Evolutionary conservation across 2,329 filamentous ascomycete species (phyloP), one percentile per base, ranked within the genome.

Genomic region (Aspergillus sp.): DNA sequence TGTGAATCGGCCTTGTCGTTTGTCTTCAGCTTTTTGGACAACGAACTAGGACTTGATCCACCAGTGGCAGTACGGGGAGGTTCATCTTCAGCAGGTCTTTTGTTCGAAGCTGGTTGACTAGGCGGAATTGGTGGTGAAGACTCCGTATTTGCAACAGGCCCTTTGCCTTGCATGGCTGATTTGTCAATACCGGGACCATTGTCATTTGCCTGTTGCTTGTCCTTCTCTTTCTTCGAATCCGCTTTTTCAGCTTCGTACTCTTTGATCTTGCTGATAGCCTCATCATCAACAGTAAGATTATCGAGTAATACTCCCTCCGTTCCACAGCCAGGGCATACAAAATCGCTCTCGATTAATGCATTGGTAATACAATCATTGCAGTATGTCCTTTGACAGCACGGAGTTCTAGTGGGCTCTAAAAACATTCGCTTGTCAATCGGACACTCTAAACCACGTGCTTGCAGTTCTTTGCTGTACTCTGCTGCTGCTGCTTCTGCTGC

Each of bases 291-390:
- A 74, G 89, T 87, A 69, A 99, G 86, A 78, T 97, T 90, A 84
- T 97, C 94, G 80, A 98, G 91, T 71, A 97, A 84, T 66, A 97
- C 91, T 72, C 91, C 91, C 75, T 97, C 92, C 65, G 89, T 90
- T 79, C 91, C 87, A 83, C 95, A 99, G 69, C 89, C 89, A 66
- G 95, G 95, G 79, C 95, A 99, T 78, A 93, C 84, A 80, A 99
- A 92, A 85, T 99, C 95, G 86, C 90, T 95, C 83, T 98, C 93
- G 80, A 97, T 94, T 79, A 99, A 89, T 80, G 93, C 91, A 86
- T 97, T 97, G 77, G 95, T 96, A 81, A 99, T 97, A 89, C 95
- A 99, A 78, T 97, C 92, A 87, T 95, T 95, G 85, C 95, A 99
- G 84, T 96, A 99, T 75, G 93, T 97, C 86, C 91, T 96, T 81